Evolutionary conservation across 129 eudicot species (phyloP).

Genomic region (Flaveria ramosissima): DNA sequence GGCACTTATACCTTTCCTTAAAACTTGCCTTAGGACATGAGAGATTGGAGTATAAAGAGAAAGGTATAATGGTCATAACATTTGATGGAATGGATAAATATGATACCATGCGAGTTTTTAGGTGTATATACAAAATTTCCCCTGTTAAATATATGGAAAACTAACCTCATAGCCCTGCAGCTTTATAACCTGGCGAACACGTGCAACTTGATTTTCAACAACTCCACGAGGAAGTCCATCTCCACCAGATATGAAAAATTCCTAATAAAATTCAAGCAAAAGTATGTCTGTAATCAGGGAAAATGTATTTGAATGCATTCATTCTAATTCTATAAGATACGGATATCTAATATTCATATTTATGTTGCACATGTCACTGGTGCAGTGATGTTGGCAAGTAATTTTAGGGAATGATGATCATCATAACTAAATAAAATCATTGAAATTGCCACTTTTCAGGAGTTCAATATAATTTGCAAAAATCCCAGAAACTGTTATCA

Average conservation of each 20-base stretch:
- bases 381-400: constrained; percentile 12
- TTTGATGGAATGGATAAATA: not conserved
- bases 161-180: constrained; percentile 90
- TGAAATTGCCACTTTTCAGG: not conserved
- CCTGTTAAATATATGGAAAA: not conserved
- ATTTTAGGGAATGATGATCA: not conserved
- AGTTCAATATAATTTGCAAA: not conserved
- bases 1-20: not conserved
- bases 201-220: constrained; percentile 92
- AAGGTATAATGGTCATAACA: not conserved
- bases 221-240: constrained; percentile 99
- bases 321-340: no score
- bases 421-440: not conserved
- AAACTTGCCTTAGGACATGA: not conserved
- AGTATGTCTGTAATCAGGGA: not conserved
- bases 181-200: constrained; percentile 83
- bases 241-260: constrained; percentile 97
- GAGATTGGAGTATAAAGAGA: not conserved
- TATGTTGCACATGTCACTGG: not conserved
- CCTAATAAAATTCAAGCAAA: constrained; percentile 41
- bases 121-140: not conserved
- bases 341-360: not conserved
- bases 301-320: not conserved
- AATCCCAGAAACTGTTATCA: not conserved
- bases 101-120: not conserved